Evolutionary conservation across 306 rosid species (phyloP), one percentile per base, ranked within the genome.

Genomic region (Casuarina cunninghamiana): DNA sequence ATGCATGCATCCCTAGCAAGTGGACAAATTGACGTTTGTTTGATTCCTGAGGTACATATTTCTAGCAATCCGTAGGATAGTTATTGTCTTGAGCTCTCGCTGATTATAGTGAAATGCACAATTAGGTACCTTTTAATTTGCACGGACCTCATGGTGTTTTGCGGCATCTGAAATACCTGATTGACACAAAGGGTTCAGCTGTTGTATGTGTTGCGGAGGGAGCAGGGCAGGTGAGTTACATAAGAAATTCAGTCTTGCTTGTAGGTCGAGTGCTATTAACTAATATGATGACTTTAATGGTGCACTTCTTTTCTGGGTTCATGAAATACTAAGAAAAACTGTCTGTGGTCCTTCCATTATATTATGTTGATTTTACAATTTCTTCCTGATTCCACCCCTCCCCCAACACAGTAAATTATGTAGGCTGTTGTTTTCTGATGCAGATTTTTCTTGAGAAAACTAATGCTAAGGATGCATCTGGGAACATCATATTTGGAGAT

Each of bases 1-100:
- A 96, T 96, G 99, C 99, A 96, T 48, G 94, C 98, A 73, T 84
- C 99, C 76, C 83, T 96, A 68, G 90, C 99, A 37, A 96, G 99
- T 79, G 99, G 99, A 74, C 99, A 96, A 84, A 77, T 96, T 39
- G 99, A 96, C 83, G 85, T 96, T 80, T 93, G 99, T 76, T 83
- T 96, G 89, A 88, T 96, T 81, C 99, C 99, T 17, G 99, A 96
- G 98, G 99, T 96, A 86, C 77, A 70, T 84, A 75, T 67, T 49
- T 38, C 50, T 54, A 55, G 16, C 77, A 39, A 1, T 74, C 69
- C 55, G 65, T 78, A 57, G 15, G 61, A 71, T 79, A 44, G 51
- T 69, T 74, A 9, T 2, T 49, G 75, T 81, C 78, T 13, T 66
- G 32, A 75, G 10, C 76, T 26, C 13, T 50, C 62, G 4, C 57